phyloP scores from a whole-genome alignment of 768 basidiomycete species.

The Coprinellus micaceus region DNA sequence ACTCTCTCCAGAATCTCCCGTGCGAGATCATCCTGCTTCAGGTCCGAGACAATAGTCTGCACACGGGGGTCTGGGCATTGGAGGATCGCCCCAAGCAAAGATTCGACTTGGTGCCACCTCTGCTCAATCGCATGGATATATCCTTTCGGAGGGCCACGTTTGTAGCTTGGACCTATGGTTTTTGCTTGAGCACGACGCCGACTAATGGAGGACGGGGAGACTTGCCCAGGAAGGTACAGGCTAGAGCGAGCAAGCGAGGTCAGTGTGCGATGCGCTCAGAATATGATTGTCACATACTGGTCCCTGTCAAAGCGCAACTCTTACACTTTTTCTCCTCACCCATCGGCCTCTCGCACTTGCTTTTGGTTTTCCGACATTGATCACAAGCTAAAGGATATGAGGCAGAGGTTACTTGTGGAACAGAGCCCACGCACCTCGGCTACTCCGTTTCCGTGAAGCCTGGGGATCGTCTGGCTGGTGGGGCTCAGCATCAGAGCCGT shows the following conservation, averaged over 20 bases:
- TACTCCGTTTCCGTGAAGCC: constrained; percentile 56
- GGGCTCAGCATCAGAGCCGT: constrained; percentile 56
- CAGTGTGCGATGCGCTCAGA: constrained; percentile 6
- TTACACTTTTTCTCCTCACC: constrained; percentile 52
- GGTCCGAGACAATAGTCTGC: constrained; percentile 55
- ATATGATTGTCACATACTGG: constrained; percentile 34
- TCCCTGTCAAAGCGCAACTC: constrained; percentile 57
- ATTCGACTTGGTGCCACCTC: constrained; percentile 88
- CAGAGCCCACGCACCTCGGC: constrained; percentile 43
- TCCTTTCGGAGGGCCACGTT: constrained; percentile 83
- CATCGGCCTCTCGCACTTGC: constrained; percentile 68
- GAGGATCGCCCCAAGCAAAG: constrained; percentile 78
- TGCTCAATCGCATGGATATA: constrained; percentile 94
- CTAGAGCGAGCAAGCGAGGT: constrained; percentile 31
- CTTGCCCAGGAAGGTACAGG: constrained; percentile 64
- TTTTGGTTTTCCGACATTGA: constrained; percentile 84
- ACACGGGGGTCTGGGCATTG: constrained; percentile 67
- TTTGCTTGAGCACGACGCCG: background rate
- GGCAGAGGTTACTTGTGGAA: background rate
- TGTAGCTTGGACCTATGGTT: constrained; percentile 65
- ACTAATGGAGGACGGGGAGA: background rate
- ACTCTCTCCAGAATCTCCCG: constrained; percentile 74
- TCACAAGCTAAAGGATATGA: constrained; percentile 60
- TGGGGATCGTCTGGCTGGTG: constrained; percentile 34
- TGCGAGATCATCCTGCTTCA: constrained; percentile 72